Evolutionary conservation across 306 rosid genomes (phyloP).

Genomic region (Coriaria nepalensis): DNA sequence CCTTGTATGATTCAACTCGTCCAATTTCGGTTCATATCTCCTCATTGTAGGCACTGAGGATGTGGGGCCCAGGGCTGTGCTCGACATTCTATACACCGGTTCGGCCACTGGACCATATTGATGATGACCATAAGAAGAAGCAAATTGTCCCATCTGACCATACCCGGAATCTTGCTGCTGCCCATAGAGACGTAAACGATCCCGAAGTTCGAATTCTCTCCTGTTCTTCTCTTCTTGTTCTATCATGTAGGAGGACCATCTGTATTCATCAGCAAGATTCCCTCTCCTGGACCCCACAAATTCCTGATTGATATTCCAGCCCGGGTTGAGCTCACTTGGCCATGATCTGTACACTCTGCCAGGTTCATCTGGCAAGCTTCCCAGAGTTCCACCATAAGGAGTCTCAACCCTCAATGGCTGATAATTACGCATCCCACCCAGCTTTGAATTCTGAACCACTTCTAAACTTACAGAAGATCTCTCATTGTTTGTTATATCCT

Average conservation of each 20-base stretch:
- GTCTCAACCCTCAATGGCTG: slow-evolving; percentile 19
- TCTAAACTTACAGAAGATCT: not conserved
- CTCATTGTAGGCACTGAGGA: slow-evolving; percentile 14
- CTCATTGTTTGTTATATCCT: too few relatives aligned
- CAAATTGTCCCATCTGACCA: slow-evolving; percentile 10
- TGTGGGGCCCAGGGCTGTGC: slow-evolving; percentile 12
- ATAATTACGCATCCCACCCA: slow-evolving; percentile 12
- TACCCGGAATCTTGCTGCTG: slow-evolving; percentile 22
- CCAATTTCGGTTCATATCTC: slow-evolving; percentile 50
- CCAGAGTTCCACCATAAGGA: slow-evolving; percentile 7
- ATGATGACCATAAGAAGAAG: slow-evolving; percentile 16
- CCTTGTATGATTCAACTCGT: slow-evolving; percentile 36
- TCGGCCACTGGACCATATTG: slow-evolving; percentile 12
- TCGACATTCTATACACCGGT: slow-evolving; percentile 22
- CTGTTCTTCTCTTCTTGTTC: slow-evolving; percentile 17
- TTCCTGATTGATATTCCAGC: slow-evolving; percentile 17
- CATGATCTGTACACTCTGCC: slow-evolving; percentile 7
- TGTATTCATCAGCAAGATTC: slow-evolving; percentile 11
- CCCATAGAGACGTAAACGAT: slow-evolving; percentile 24
- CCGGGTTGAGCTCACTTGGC: slow-evolving; percentile 17
- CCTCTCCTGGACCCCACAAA: slow-evolving; percentile 17
- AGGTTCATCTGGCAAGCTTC: slow-evolving; percentile 3
- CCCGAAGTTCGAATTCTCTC: slow-evolving; percentile 25
- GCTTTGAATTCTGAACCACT: slow-evolving; percentile 19
- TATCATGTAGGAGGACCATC: slow-evolving; percentile 8